These are phyloP conservation scores for Chlorella sp. DNA, from an alignment of 139 green algal genomes.

Conservation along the genomic window DNA sequence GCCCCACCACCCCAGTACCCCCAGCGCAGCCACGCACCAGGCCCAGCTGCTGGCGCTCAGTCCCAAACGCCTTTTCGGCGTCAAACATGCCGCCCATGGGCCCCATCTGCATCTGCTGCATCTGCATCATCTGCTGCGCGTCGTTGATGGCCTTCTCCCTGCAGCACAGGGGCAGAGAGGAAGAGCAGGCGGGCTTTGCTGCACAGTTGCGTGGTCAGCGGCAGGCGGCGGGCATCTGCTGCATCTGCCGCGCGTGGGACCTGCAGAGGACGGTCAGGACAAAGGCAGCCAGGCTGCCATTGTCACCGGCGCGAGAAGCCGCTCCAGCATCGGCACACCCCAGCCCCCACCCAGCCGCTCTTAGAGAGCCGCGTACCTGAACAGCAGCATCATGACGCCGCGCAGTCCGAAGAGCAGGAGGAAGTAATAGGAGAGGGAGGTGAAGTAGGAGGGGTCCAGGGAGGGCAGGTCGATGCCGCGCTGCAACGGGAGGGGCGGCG, in stretches of 20 bases:
- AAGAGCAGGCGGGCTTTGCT: no score
- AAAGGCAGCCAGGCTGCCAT: no score
- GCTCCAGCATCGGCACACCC: no score
- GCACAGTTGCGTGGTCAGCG: no score
- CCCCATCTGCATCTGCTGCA: constrained; percentile 73
- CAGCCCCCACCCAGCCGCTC: no score
- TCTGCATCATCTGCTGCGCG: constrained; percentile 75
- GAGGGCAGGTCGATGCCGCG: constrained; percentile 88
- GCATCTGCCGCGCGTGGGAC: no score
- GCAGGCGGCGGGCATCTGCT: no score
- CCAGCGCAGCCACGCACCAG: constrained; percentile 14
- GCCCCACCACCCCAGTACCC: no score
- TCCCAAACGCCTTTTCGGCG: constrained; percentile 75
- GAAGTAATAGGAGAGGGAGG: constrained; percentile 93
- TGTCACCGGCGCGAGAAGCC: no score
- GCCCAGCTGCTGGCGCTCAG: constrained; percentile 69
- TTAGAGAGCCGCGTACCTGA: constrained; percentile 64
- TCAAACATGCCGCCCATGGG: constrained; percentile 72
- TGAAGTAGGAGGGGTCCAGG: constrained; percentile 94
- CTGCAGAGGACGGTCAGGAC: no score
- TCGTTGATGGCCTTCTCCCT: constrained; percentile 89
- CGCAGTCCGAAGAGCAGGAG: constrained; percentile 88
- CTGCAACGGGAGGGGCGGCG: constrained; percentile 58
- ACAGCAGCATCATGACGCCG: constrained; percentile 86
- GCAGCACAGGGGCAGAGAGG: no score